phyloP scores from a whole-genome alignment of 2,329 filamentous ascomycete genomes.

The Herpotrichia juniperi region DNA sequence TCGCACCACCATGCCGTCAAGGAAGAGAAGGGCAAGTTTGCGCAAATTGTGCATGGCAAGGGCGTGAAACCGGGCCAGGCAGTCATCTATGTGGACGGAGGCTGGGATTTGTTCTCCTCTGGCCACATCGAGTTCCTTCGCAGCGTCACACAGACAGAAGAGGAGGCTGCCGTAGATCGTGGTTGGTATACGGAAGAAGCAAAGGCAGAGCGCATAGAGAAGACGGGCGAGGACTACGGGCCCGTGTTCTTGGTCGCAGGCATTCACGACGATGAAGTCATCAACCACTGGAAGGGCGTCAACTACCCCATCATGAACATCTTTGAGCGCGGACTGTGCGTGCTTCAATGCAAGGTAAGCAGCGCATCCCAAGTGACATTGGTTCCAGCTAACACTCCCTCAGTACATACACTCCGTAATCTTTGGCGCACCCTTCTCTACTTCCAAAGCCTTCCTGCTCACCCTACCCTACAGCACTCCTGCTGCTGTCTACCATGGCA shows the following conservation, averaged over 20 bases:
- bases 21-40: constrained; percentile 70
- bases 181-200: constrained; percentile 78
- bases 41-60: constrained; percentile 72
- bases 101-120: constrained; percentile 95
- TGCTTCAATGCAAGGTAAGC: constrained; percentile 87
- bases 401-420: constrained; percentile 87
- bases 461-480: constrained; percentile 73
- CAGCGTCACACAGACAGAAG: constrained; percentile 75
- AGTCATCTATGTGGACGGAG: constrained; percentile 93
- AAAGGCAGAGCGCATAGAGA: constrained; percentile 65
- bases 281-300: constrained; percentile 95
- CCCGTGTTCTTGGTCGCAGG: constrained; percentile 90
- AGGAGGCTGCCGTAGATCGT: constrained; percentile 67
- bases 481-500: constrained; percentile 91
- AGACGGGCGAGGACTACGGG: constrained; percentile 73
- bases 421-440: constrained; percentile 88
- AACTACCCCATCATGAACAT: constrained; percentile 99
- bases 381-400: background rate
- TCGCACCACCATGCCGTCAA: constrained; percentile 43
- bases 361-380: constrained; percentile 9
- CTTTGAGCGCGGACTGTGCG: constrained; percentile 92
- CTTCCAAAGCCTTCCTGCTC: constrained; percentile 76
- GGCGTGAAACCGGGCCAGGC: constrained; percentile 77
- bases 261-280: constrained; percentile 91
- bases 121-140: constrained; percentile 96